These are phyloP conservation scores for Yamadazyma epiphylla DNA, from an alignment of 1,139 yeast species.

Conservation along the genomic window DNA sequence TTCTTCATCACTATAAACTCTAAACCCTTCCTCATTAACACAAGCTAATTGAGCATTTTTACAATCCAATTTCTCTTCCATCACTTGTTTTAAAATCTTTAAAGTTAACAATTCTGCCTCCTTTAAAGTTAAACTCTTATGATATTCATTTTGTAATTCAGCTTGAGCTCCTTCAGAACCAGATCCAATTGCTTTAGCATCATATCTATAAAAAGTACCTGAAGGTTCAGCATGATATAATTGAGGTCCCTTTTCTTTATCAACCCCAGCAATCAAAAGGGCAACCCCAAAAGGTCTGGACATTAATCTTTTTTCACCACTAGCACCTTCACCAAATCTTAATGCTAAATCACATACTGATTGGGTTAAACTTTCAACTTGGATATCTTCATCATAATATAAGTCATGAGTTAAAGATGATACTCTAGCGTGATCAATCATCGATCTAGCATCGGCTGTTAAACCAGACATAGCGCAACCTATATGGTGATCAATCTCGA, in stretches of 20 bases:
- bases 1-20: constrained; percentile 78
- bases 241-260: constrained; percentile 91
- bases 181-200: constrained; percentile 98
- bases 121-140: constrained; percentile 84
- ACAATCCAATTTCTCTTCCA: constrained; percentile 97
- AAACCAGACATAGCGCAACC: constrained; percentile 99
- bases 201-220: constrained; percentile 95
- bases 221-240: constrained; percentile 98
- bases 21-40: constrained; percentile 84
- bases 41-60: constrained; percentile 94
- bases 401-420: constrained; percentile 84
- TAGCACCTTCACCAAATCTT: constrained; percentile 97
- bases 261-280: constrained; percentile 89
- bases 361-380: constrained; percentile 92
- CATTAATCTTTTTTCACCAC: constrained; percentile 96
- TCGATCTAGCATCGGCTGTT: constrained; percentile 97
- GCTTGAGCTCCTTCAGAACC: constrained; percentile 99
- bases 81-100: constrained; percentile 92
- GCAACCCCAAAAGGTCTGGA: constrained; percentile 99
- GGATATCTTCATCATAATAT: constrained; percentile 88
- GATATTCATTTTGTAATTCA: constrained; percentile 95
- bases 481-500: constrained; percentile 89
- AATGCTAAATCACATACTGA: constrained; percentile 95
- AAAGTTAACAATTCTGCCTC: constrained; percentile 91
- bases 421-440: constrained; percentile 98